phyloP scores from a whole-genome alignment of 768 basidiomycete genomes.

The Calocybe gangraenosa region DNA sequence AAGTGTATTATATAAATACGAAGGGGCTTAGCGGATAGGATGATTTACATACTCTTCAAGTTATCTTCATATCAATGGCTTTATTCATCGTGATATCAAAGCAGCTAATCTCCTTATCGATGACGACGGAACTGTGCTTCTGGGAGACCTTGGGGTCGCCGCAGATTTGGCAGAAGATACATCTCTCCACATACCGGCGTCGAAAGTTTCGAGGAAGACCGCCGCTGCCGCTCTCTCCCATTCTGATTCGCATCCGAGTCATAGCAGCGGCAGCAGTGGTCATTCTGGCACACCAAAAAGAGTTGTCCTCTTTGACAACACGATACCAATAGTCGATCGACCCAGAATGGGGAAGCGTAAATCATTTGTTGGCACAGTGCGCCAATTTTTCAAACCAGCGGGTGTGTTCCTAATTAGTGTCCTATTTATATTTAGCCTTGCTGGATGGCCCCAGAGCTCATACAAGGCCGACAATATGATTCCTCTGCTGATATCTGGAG shows the following conservation, averaged over 20 bases:
- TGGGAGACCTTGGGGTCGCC: constrained; percentile 92
- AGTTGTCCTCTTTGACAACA: constrained; percentile 31
- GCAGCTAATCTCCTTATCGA: constrained; percentile 92
- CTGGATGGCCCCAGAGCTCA: constrained; percentile 97
- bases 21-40: constrained; percentile 2
- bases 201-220: constrained; percentile 25
- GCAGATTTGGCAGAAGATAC: constrained; percentile 74
- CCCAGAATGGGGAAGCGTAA: constrained; percentile 72
- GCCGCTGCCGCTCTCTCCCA: constrained; percentile 26
- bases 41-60: constrained; percentile 31
- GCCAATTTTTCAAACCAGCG: too few species aligned
- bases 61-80: constrained; percentile 85
- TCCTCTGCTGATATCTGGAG: constrained; percentile 93
- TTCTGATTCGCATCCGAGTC: constrained; percentile 12
- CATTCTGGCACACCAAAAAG: constrained; percentile 20
- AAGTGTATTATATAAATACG: constrained; percentile 20
- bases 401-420: too few species aligned
- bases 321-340: constrained; percentile 23
- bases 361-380: constrained; percentile 88
- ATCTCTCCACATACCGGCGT: constrained; percentile 22
- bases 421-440: constrained; percentile 79
- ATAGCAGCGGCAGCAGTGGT: constrained; percentile 6
- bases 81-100: constrained; percentile 93
- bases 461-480: constrained; percentile 81
- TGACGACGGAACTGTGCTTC: constrained; percentile 83